A percentile compares a stretch with the other conserved stretches of the same genome.
Evolutionary conservation across 176 grass and related monocot genomes (phyloP).

Genomic region (Eleusine indica): DNA sequence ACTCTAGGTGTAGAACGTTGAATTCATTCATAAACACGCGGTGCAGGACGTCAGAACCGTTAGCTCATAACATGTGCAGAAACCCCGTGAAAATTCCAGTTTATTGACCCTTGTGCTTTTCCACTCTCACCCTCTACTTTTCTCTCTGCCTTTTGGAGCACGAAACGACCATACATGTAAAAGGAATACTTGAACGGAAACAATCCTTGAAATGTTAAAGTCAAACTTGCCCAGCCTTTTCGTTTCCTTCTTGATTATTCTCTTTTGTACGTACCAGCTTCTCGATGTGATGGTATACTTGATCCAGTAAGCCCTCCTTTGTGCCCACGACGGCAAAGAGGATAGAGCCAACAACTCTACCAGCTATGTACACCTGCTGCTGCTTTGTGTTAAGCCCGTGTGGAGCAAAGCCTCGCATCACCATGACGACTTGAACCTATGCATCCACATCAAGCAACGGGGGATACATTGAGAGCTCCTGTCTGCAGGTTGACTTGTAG

Average conservation of each 20-base stretch:
- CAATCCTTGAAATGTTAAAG: not conserved
- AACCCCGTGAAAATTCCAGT: not conserved
- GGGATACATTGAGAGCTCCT: not conserved
- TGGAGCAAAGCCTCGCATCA: not conserved
- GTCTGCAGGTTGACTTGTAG: slow-evolving; percentile 18
- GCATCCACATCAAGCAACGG: slow-evolving; percentile 18
- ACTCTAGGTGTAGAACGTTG: not conserved
- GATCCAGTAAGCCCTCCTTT: not conserved
- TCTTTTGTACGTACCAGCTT: not conserved
- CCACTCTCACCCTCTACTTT: not conserved
- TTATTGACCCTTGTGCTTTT: not conserved
- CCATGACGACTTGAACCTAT: slow-evolving; percentile 15
- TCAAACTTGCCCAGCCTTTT: not conserved
- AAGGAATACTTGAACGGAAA: not conserved
- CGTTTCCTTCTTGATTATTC: not conserved
- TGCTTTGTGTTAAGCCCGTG: not conserved
- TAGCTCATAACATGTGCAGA: not conserved
- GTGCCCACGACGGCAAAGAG: not conserved
- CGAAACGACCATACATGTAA: not conserved
- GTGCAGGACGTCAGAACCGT: not conserved
- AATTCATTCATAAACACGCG: not conserved
- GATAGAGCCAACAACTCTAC: not conserved
- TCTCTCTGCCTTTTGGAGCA: slow-evolving; percentile 6
- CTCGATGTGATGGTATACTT: slow-evolving; percentile 23
- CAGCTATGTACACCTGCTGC: not conserved